Evolutionary conservation across 495 filamentous ascomycete genomes (phyloP), one percentile per base, ranked within the genome.

Genomic region (Trichocladium antarcticum): DNA sequence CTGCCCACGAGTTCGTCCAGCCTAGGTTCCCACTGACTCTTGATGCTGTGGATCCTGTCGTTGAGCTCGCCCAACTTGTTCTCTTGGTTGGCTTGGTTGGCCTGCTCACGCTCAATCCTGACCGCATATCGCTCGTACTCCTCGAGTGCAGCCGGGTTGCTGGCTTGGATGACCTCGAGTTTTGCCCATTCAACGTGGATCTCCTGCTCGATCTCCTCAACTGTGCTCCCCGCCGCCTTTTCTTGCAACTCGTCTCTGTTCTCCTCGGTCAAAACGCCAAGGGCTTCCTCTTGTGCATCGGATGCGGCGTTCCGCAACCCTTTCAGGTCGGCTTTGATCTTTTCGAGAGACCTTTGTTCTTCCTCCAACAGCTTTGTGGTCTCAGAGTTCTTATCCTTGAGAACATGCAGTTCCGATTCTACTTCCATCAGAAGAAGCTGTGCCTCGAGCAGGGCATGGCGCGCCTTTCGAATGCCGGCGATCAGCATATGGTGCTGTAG

Each of bases 101-200:
- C 49, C 35, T 58, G 58, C 19, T 76, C 57, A 16, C 58, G 55
- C 39, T 70, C 60, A 41, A 82, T 76, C 45, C 73, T 67, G 11
- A 60, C 57, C 37, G 74, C 71, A 16, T 89, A 84, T 35, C 78
- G 72, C 61, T 95, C 84, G 58, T 80, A 96, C 47, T 93, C 82
- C 37, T 74, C 73, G 37, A 97, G 74, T n/a, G 86, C 75, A 32
- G 78, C 73, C 9, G 79, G 82, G 54, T 89, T 87, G 35, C 83
- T 84, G 34, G 82, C 87, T 45, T 90, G 81, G 22, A 90, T 82
- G 22, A 90, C 73, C 28, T 85, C 80, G 7, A 97, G 75, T 37
- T 83, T 81, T 10, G 82, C 80, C 53, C 77, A 70, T 63, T 85
- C 81, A 3, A 83, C 80, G 31, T 78, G 75, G 53, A 96, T 87